These are phyloP conservation scores for Aspergillus asperescens DNA, from an alignment of 495 filamentous ascomycete species.

Conservation along the genomic window DNA sequence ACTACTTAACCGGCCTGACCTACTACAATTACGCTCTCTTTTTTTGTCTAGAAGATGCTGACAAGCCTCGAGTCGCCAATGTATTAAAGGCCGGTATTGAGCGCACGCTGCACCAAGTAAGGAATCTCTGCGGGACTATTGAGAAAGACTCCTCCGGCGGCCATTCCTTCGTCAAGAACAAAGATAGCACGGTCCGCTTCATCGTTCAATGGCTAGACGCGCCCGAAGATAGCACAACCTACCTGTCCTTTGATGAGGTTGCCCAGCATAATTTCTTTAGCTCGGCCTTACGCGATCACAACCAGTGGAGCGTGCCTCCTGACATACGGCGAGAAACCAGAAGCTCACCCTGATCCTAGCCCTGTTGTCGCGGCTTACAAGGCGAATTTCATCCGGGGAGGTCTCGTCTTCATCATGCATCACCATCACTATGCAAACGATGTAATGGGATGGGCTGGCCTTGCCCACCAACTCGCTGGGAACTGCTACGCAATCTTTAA, in stretches of 20 bases:
- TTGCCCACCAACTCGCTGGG: conserved; percentile 38
- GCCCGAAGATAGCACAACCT: conserved; percentile 19
- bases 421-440: conserved; percentile 43
- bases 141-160: conserved; percentile 33
- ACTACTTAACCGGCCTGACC: conserved; percentile 16
- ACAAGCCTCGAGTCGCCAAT: conserved; percentile 22
- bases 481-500: conserved; percentile 35
- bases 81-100: conserved; percentile 33
- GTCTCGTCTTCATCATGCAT: conserved; percentile 39
- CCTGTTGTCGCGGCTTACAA: conserved; percentile 37
- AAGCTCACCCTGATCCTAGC: conserved; percentile 25
- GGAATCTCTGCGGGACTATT: conserved; percentile 41
- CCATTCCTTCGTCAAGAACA: conserved; percentile 38
- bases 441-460: conserved; percentile 37
- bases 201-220: conserved; percentile 38
- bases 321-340: conserved; percentile 13
- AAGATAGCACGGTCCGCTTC: conserved; percentile 36
- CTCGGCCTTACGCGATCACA: conserved; percentile 23
- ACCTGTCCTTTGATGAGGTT: conserved; percentile 18
- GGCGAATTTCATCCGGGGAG: conserved; percentile 39
- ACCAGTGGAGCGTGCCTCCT: conserved; percentile 28
- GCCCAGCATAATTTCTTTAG: conserved; percentile 12
- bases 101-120: conserved; percentile 34
- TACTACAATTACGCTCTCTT: conserved; percentile 31
- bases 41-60: conserved; percentile 33